These are phyloP conservation scores for Silene noctiflora DNA, from an alignment of 179 eudicot species.

Conservation along the genomic window DNA sequence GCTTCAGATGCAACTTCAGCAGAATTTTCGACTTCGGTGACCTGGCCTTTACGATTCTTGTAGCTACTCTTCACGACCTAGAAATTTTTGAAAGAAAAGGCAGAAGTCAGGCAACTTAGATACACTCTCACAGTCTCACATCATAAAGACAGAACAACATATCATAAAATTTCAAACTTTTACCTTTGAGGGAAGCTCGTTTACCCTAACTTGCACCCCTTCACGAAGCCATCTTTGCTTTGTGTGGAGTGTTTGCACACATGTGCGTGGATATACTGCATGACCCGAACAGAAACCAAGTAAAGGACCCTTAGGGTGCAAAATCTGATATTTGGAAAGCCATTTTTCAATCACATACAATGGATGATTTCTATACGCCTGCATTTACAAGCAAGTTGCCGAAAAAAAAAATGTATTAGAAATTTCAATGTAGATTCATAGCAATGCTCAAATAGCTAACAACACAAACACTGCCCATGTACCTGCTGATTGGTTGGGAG, in stretches of 20 bases:
- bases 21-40: slow-evolving; percentile 33
- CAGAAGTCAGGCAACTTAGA: slow-evolving; percentile 13
- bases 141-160: neutral
- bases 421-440: slow-evolving; percentile 4
- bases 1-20: slow-evolving; percentile 45
- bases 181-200: slow-evolving; percentile 81
- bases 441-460: neutral
- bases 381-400: slow-evolving; percentile 25
- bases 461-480: neutral
- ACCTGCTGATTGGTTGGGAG: slow-evolving; percentile 97
- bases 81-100: slow-evolving; percentile 23
- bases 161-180: neutral
- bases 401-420: neutral
- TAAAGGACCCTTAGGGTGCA: slow-evolving; percentile 84
- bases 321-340: slow-evolving; percentile 80
- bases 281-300: slow-evolving; percentile 84
- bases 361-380: slow-evolving; percentile 87
- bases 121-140: neutral
- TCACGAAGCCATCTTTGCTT: slow-evolving; percentile 89
- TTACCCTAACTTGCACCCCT: slow-evolving; percentile 71
- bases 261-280: slow-evolving; percentile 82
- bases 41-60: slow-evolving; percentile 49
- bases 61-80: slow-evolving; percentile 54
- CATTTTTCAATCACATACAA: slow-evolving; percentile 90
- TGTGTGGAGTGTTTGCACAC: slow-evolving; percentile 77